Evolutionary conservation across 441 rosid genomes (phyloP), one percentile per base, ranked within the genome.

Genomic region (Syzygium malaccense): DNA sequence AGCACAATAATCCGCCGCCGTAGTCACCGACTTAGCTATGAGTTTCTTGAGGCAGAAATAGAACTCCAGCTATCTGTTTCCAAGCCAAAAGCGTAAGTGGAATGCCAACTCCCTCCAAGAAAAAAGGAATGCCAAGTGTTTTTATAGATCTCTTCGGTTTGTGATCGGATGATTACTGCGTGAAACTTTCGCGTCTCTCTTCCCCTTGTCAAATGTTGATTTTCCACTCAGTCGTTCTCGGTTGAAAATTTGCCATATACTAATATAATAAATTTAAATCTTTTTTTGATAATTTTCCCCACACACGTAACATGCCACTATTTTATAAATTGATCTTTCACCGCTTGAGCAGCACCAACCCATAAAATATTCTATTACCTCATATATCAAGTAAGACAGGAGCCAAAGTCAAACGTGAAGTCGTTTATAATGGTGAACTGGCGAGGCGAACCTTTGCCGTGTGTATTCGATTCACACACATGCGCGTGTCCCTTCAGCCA

Each of bases 21-120:
- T 37, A 41, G 49, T 1, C 51, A 75, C 9, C 17, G 51, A 75
- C 51, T 23, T 23, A 20, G 51, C 83, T 75, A 17, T 3, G 17
- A 20, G 83, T 20, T 37, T 75, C 51, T 25, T 3, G 3, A 20
- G 83, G 51, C 28, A 23, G 18, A 75, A 6, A 71, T 11, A 6
- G 25, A 33, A 20, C 0, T 37, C 48, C n/a, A 0, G 41, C 80
- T 3, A 37, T 71, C 2, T 0, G 0, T 37, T 71, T 71, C 80
- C 3, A 14, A 37, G 51, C 13, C 1, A 10, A 37, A 75, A 23
- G 83, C 51, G 5, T 12, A 3, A 11, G 17, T 25, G 20, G 37
- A 5, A 68, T 6, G 26, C 60, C 60, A 1, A 55, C 26, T 56
- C 60, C 25, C 26, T 56, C 60, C 8, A 11, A 2, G 28, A 15